Evolutionary conservation across 176 grass and related monocot species (phyloP), one percentile per base, ranked within the genome.

Genomic region (Musa itinerans): DNA sequence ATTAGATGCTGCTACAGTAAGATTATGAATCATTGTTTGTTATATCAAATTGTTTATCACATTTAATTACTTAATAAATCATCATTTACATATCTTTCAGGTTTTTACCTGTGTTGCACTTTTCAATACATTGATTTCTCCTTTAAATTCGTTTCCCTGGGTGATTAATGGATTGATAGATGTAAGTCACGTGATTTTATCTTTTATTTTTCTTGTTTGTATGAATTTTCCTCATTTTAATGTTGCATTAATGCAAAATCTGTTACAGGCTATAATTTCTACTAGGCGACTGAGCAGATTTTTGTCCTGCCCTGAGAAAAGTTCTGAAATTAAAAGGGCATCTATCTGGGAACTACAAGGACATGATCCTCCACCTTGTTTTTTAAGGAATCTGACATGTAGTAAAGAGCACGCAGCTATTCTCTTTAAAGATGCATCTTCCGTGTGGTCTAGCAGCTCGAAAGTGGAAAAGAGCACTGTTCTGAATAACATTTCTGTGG

Each of bases 151-250:
- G 64, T 90, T 97, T 51, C 94, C 94, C 79, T 97, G 94, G 90
- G 88, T 93, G 83, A 97, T 97, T 74, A 97, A 97, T 74, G 94
- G 94, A 74, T 83, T 97, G 83, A 97, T 97, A 85, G 94, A 93
- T 83, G 94, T 97, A 93, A 85, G 88, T 86, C 71, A 52, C 21
- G 52, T 80, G 17, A 23, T 73, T 25, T 9, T n/a, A 24, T 10
- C 43, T 53, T 85, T 54, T 23, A 14, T 68, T 67, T 70, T 68
- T 27, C 52, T 12, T 65, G 48, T 65, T 65, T 58, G 14, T 65
- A 24, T 10, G 15, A 70, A 15, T 1, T 70, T 20, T 58, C 9
- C 23, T 53, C 20, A 14, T 79, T n/a, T 19, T 56, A 70, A 56
- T 69, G n/a, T 66, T 57, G 10, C 12, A 49, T 58, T 25, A 69